Evolutionary conservation across 2,329 filamentous ascomycete species (phyloP), one percentile per base, ranked within the genome.

Genomic region (Colletotrichum tropicale): DNA sequence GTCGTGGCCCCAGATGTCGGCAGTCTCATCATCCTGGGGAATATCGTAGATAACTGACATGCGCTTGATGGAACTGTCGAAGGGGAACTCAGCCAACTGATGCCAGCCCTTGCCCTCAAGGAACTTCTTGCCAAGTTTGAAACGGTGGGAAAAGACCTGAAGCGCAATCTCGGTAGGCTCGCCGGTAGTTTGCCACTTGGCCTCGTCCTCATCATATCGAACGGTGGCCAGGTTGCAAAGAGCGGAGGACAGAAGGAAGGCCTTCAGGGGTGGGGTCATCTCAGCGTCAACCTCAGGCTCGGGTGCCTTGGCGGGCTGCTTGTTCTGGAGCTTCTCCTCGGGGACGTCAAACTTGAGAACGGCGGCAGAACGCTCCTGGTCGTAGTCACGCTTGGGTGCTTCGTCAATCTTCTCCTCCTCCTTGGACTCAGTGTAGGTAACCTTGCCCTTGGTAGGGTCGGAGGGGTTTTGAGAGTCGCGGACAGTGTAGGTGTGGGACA

Each of bases 121-220:
- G 1, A 82, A 80, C 80, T 89, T 90, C 82, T 91, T 92, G 55
- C 91, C 90, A 28, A 86, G 86, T 61, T 88, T 86, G 81, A 95
- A 95, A 52, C 94, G 92, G 79, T 92, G 91, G 3, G 94, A 90
- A 79, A 96, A 94, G 9, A 96, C 93, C 78, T 95, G 93, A 8
- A 96, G 89, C 2, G 94, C 94, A 78, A 95, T 93, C 80, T 96
- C 94, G 2, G 94, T 95, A 0, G 93, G 93, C 80, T 94, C 93
- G 15, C 93, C 93, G 15, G 91, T 91, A 2, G 92, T 92, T 79
- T 92, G 89, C 93, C 93, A 95, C 76, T 87, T 86, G 32, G 86
- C 84, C 32, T 89, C 87, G n/a, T 88, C 86, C 0, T 90, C 86
- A 61, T 90, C 89, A 70, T 87, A 88, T 58, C 89, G 86, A 13